Conservation (phyloP, 78 protist species). For the Dictyostelium purpureum region DNA sequence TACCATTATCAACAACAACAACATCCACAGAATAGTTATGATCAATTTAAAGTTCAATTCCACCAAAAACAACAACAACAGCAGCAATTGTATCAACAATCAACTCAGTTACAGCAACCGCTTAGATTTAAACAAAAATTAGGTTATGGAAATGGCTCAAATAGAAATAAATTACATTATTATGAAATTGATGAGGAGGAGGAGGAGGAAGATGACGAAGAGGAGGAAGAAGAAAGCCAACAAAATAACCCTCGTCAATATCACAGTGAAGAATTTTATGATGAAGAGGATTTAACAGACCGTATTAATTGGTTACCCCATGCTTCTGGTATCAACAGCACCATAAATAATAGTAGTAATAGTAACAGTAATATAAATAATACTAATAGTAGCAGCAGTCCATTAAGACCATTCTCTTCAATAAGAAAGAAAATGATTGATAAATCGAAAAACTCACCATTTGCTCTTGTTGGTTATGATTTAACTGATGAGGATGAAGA, state of each 20-base stretch:
- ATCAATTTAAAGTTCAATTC: background rate
- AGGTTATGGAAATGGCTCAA: too few species aligned
- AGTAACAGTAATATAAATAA: background rate
- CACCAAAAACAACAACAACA: background rate
- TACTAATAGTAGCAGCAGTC: background rate
- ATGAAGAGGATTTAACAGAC: conserved; percentile 1
- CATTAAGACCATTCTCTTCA: background rate
- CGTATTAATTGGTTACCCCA: conserved; percentile 26
- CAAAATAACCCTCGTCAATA: background rate
- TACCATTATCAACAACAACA: background rate
- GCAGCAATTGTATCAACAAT: background rate
- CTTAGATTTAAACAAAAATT: background rate
- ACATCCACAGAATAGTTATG: background rate
- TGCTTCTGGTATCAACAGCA: background rate
- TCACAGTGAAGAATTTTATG: background rate
- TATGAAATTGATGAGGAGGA: too few species aligned
- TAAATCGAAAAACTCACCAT: background rate
- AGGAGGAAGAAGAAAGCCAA: background rate
- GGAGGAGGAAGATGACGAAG: background rate
- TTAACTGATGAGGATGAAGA: conserved; percentile 25
- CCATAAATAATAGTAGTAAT: background rate
- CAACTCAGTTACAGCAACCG: background rate
- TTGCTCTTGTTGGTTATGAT: conserved; percentile 7
- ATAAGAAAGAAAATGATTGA: background rate
- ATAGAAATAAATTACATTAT: too few species aligned